Base-by-base conservation (phyloP, 225 moss, liverwort and hornwort genomes). In the Straminergon stramineum region DNA sequence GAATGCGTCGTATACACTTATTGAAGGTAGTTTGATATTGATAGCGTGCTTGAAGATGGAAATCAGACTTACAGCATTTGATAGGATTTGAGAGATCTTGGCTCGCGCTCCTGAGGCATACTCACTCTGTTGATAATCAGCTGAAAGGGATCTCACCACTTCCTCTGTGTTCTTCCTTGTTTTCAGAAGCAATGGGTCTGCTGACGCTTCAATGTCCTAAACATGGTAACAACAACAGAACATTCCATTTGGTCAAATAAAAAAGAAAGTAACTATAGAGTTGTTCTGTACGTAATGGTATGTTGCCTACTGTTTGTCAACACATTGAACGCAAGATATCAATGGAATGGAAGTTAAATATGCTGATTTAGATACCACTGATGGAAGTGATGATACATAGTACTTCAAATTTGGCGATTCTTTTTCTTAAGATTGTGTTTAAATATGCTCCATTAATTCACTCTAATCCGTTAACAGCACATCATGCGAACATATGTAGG, bases 131-230 rank as follows among this genome's bases (percentile, higher is more conserved):
- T 89, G 86, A 88, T 93, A 94, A 56, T 76, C 75, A 77, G 85
- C 88, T 79, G 89, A 68, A 39, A 94, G 94, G 17, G 63, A 43
- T 68, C 57, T 93, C 52, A 94, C 90, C 83, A 90, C 89, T 86
- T 89, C 58, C 83, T 87, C 85, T 3, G 94, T 91, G 63, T 87
- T 90, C 86, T 90, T 90, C 90, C 91, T 90, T 45, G 90, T 70
- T 83, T 83, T 89, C 77, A 86, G 82, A 66, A 89, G 80, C 83
- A 90, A 79, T 51, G 90, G 91, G 88, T 93, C 92, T 27, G 83
- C 57, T 52, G 51, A 41, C 74, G 88, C 88, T 67, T 80, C 84
- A 34, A 74, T 80, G 75, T 85, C 85, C 90, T 92, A 28, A 51
- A 51, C 70, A 75, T 75, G 56, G 32, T 51, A 23, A 77, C 68